Percentiles rank a stretch among this genome's conserved stretches.
Evolutionary conservation across 768 basidiomycete genomes (phyloP).

Genomic region (Candolleomyces efflorescens): DNA sequence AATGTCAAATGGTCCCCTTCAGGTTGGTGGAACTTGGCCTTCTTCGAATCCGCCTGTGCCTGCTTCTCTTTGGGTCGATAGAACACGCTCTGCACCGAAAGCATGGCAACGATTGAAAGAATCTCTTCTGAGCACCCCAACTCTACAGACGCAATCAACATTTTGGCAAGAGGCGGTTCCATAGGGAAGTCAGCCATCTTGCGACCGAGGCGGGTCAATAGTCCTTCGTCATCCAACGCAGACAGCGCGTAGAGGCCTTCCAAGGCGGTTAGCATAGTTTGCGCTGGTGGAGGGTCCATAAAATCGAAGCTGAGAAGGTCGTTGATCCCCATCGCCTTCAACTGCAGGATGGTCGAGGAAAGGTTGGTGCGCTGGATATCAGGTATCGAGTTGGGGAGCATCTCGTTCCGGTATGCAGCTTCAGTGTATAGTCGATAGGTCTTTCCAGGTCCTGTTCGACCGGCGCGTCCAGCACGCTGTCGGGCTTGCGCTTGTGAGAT

Average conservation of each 20-base stretch:
- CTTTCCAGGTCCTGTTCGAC: conserved; percentile 97
- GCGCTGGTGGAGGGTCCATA: conserved; percentile 98
- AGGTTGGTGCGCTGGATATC: conserved; percentile 97
- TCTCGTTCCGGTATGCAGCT: conserved; percentile 97
- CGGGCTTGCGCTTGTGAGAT: conserved; percentile 98
- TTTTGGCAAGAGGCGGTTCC: conserved; percentile 94
- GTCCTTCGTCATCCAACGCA: conserved; percentile 94
- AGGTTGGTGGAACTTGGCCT: conserved; percentile 98
- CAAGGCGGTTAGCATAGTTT: conserved; percentile 94
- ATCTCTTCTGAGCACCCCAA: conserved; percentile 98
- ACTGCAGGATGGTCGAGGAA: conserved; percentile 85
- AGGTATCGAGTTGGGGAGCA: conserved; percentile 95
- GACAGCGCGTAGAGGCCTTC: conserved; percentile 94
- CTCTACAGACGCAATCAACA: conserved; percentile 97
- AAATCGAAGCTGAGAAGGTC: conserved; percentile 98
- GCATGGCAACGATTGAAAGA: conserved; percentile 94
- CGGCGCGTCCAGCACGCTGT: conserved; percentile 93
- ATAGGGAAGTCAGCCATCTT: conserved; percentile 99
- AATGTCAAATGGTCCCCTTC: conserved; percentile 95
- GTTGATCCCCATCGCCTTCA: conserved; percentile 99
- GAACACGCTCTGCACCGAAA: conserved; percentile 94
- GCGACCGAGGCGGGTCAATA: conserved; percentile 88
- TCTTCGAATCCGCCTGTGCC: conserved; percentile 98
- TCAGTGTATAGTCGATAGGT: conserved; percentile 98
- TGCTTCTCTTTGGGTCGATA: conserved; percentile 99